Evolutionary conservation across 2,329 filamentous ascomycete genomes (phyloP).

Genomic region (Camptophora hylomeconis): DNA sequence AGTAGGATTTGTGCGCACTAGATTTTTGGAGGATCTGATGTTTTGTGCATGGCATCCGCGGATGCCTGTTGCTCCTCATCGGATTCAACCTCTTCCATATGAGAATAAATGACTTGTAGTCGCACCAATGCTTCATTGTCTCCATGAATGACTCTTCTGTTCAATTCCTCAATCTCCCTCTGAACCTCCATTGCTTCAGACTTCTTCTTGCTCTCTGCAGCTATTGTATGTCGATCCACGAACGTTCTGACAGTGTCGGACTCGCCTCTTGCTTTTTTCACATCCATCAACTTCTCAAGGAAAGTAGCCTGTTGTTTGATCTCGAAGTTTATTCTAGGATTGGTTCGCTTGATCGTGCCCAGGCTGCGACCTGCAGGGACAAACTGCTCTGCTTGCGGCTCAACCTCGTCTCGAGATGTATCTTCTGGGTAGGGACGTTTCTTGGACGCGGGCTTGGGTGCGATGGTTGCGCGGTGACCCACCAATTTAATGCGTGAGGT

Average conservation of each 20-base stretch:
- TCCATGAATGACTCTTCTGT: constrained; percentile 24
- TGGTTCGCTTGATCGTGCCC: constrained; percentile 11
- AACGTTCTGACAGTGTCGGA: constrained; percentile 43
- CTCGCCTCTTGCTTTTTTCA: constrained; percentile 54
- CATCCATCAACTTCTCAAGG: constrained; percentile 49
- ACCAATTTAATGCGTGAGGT: constrained; percentile 57
- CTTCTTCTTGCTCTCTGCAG: constrained; percentile 22
- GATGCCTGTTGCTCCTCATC: constrained; percentile 1
- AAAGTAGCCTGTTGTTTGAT: constrained; percentile 40
- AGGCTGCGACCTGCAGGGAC: constrained; percentile 8
- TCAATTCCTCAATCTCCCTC: constrained; percentile 23
- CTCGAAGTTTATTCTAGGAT: constrained; percentile 18
- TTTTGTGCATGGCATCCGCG: background rate
- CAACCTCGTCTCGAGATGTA: background rate
- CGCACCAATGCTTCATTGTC: constrained; percentile 23
- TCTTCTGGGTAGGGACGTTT: constrained; percentile 2
- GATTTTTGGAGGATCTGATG: background rate
- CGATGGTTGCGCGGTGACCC: constrained; percentile 50
- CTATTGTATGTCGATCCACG: constrained; percentile 5
- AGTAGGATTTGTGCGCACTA: background rate
- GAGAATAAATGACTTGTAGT: constrained; percentile 25
- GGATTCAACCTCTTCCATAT: constrained; percentile 13
- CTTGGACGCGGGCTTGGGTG: constrained; percentile 26
- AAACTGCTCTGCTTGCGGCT: background rate
- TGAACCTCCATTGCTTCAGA: constrained; percentile 17